These are phyloP conservation scores for Carnegiea gigantea DNA, from an alignment of 179 eudicot species.

Conservation along the genomic window DNA sequence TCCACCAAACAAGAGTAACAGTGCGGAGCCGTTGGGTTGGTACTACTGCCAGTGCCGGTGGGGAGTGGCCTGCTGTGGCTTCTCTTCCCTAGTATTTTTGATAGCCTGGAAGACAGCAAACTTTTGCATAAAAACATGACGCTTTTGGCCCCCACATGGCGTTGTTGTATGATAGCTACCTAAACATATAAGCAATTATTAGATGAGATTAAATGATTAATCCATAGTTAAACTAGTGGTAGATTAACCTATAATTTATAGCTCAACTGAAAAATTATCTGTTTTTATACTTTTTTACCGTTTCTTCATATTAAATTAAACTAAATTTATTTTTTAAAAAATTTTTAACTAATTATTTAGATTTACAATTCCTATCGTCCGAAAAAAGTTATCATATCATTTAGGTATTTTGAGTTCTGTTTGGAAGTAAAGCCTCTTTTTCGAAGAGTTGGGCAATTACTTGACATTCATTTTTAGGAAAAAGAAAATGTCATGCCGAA, in stretches of 20 bases:
- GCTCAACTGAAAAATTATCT: too few relatives aligned
- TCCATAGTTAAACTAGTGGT: too few relatives aligned
- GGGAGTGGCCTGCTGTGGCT: background rate
- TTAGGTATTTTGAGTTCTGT: too few relatives aligned
- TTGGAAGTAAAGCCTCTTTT: background rate
- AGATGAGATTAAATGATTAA: background rate
- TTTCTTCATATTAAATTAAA: too few relatives aligned
- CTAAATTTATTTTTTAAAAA: too few relatives aligned
- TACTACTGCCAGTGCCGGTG: background rate
- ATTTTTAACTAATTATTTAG: too few relatives aligned
- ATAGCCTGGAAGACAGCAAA: slow-evolving; percentile 12
- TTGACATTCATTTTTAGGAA: background rate
- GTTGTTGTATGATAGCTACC: too few relatives aligned
- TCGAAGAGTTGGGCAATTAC: background rate
- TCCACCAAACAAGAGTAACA: background rate
- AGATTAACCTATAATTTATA: too few relatives aligned
- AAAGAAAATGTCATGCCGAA: too few relatives aligned
- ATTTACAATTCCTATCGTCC: too few relatives aligned
- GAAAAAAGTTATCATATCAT: too few relatives aligned
- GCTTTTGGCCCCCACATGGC: background rate
- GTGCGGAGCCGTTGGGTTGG: slow-evolving; percentile 29
- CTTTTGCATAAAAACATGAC: background rate
- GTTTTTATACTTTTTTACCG: too few relatives aligned
- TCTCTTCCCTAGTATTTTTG: slow-evolving; percentile 16
- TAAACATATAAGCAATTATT: background rate